phyloP scores from a whole-genome alignment of 164 flowering plant genomes.

The Aristolochia contorta region DNA sequence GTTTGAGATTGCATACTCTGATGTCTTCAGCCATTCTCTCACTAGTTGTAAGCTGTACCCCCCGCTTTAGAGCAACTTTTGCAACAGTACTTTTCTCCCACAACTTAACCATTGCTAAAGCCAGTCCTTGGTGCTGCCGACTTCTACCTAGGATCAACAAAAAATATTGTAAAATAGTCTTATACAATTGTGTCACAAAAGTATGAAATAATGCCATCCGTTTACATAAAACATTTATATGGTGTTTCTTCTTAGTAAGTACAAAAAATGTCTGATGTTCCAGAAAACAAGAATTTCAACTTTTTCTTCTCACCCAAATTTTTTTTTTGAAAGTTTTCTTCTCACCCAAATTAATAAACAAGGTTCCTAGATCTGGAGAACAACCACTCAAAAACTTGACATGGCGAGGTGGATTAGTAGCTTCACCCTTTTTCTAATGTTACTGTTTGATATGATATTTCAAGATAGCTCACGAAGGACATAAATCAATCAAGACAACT shows the following conservation, averaged over 20 bases:
- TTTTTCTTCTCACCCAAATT: too few species aligned
- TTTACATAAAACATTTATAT: neutral
- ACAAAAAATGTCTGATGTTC: too few species aligned
- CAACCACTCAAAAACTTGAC: too few species aligned
- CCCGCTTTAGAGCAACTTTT: conserved; percentile 87
- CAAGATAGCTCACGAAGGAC: neutral
- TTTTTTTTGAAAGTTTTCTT: too few species aligned
- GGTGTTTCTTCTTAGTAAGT: neutral
- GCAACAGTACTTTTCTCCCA: conserved; percentile 88
- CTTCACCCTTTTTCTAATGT: too few species aligned
- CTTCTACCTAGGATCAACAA: conserved; percentile 55
- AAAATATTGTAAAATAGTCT: neutral
- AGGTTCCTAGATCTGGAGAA: too few species aligned
- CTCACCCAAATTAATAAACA: too few species aligned
- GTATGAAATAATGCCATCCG: neutral
- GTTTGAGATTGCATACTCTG: conserved; percentile 39
- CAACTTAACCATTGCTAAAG: conserved; percentile 70
- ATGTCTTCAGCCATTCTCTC: conserved; percentile 96
- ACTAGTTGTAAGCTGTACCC: conserved; percentile 77
- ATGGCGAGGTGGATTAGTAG: too few species aligned
- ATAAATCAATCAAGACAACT: neutral
- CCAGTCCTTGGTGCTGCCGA: conserved; percentile 86
- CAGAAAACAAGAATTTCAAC: too few species aligned
- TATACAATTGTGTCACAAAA: neutral
- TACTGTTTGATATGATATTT: neutral